Evolutionary conservation across 2,329 filamentous ascomycete species (phyloP).

Genomic region (Trichothecium sympodiale): DNA sequence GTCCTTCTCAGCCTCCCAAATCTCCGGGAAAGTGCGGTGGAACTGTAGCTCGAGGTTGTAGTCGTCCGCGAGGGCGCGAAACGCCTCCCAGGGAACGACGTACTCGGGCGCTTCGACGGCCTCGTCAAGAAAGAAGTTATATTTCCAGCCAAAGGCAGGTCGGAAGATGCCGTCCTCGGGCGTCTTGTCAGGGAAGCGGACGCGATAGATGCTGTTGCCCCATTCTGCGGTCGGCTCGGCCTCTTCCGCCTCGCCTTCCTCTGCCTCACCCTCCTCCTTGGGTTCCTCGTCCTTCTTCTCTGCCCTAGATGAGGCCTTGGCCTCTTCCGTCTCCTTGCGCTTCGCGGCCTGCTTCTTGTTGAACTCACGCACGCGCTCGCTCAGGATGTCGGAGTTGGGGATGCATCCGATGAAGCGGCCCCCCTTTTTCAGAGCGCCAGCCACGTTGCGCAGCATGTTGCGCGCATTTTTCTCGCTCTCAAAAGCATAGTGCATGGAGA

Average conservation of each 20-base stretch:
- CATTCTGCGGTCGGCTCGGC: constrained; percentile 61
- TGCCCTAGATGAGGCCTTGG: not conserved
- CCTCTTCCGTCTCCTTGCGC: constrained; percentile 4
- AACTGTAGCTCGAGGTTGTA: constrained; percentile 96
- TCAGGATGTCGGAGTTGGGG: constrained; percentile 90
- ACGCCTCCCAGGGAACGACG: constrained; percentile 95
- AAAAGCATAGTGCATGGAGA: constrained; percentile 98
- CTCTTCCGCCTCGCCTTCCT: constrained; percentile 38
- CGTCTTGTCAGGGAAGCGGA: constrained; percentile 75
- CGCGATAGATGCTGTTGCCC: constrained; percentile 88
- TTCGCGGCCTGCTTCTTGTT: constrained; percentile 42
- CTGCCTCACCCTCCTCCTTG: constrained; percentile 41
- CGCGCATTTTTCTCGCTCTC: constrained; percentile 83
- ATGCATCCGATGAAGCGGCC: constrained; percentile 91
- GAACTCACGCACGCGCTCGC: constrained; percentile 64
- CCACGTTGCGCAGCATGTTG: constrained; percentile 87
- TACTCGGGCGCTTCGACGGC: constrained; percentile 96
- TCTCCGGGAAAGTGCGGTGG: constrained; percentile 78
- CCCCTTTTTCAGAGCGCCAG: constrained; percentile 82
- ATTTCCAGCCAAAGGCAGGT: constrained; percentile 94
- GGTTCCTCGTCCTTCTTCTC: not conserved
- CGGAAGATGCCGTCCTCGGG: constrained; percentile 84
- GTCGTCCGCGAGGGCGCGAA: constrained; percentile 88
- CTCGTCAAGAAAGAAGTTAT: constrained; percentile 91
- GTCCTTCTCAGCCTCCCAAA: constrained; percentile 87